phyloP scores from a whole-genome alignment of 495 filamentous ascomycete species.

The Neurospora sp. region DNA sequence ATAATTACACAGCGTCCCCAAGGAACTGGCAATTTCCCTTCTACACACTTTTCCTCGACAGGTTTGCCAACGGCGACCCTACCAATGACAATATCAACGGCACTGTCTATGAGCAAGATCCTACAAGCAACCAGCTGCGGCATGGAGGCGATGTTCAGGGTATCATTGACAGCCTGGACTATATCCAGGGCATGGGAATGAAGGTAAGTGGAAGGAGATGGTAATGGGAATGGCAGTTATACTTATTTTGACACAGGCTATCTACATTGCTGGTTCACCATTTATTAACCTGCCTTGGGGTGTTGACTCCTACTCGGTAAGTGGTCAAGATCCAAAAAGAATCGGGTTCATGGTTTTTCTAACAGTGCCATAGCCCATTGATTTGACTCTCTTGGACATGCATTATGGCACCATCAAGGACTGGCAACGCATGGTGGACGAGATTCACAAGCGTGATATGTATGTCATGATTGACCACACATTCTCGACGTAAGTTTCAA shows the following conservation, averaged over 20 bases:
- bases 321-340: background rate
- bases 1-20: constrained; percentile 51
- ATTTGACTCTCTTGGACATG: constrained; percentile 41
- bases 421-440: constrained; percentile 54
- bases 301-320: constrained; percentile 46
- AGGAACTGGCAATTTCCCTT: constrained; percentile 61
- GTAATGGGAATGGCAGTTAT: background rate
- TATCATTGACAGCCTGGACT: constrained; percentile 57
- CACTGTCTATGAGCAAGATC: constrained; percentile 59
- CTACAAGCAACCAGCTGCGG: constrained; percentile 55
- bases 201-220: constrained; percentile 19
- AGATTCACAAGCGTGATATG: constrained; percentile 61
- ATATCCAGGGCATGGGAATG: constrained; percentile 65
- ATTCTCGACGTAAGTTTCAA: constrained; percentile 40
- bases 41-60: constrained; percentile 58
- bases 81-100: constrained; percentile 63
- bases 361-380: constrained; percentile 32
- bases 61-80: constrained; percentile 61
- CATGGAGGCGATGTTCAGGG: constrained; percentile 62
- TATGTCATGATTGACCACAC: constrained; percentile 68
- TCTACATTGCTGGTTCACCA: constrained; percentile 58
- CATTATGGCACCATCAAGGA: constrained; percentile 34
- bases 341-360: constrained; percentile 2
- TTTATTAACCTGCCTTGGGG: constrained; percentile 28
- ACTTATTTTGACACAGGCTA: constrained; percentile 32